phyloP scores from a whole-genome alignment of 73 alveolate species.

The Diophrys sp. region DNA sequence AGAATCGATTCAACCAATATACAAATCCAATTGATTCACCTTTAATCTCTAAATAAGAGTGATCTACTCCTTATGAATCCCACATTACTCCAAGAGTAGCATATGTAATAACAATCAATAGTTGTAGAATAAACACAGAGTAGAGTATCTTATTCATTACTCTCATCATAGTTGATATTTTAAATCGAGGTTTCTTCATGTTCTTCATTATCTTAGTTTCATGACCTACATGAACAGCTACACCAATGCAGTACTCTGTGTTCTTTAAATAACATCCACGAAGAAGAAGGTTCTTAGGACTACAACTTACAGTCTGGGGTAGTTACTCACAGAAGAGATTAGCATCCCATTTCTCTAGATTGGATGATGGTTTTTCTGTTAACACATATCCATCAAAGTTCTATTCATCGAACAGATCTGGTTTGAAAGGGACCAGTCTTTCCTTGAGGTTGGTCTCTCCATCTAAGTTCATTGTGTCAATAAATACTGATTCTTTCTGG shows the following conservation, averaged over 20 bases:
- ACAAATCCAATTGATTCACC: neutral
- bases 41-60: constrained; percentile 22
- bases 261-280: constrained; percentile 94
- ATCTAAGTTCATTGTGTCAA: constrained; percentile 88
- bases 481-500: constrained; percentile 52
- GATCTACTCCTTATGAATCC: constrained; percentile 14
- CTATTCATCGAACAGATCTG: constrained; percentile 19
- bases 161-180: constrained; percentile 76
- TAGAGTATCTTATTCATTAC: constrained; percentile 78
- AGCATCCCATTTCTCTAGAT: constrained; percentile 82
- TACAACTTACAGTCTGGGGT: constrained; percentile 44
- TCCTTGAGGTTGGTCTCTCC: constrained; percentile 90
- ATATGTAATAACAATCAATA: constrained; percentile 16
- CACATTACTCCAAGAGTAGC: constrained; percentile 35
- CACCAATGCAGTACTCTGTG: constrained; percentile 85
- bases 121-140: constrained; percentile 65
- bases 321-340: constrained; percentile 50
- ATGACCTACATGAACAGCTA: constrained; percentile 93
- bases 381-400: constrained; percentile 55
- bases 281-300: constrained; percentile 77
- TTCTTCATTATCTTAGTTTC: constrained; percentile 96
- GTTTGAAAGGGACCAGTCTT: constrained; percentile 64
- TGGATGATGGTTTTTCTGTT: constrained; percentile 80
- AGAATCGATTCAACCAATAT: constrained; percentile 43
- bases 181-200: constrained; percentile 87